A percentile compares a stretch with the other conserved stretches of the same genome.
phyloP scores from a whole-genome alignment of 805 yeast genomes.

The Cyberlindnera subsufficiens region DNA sequence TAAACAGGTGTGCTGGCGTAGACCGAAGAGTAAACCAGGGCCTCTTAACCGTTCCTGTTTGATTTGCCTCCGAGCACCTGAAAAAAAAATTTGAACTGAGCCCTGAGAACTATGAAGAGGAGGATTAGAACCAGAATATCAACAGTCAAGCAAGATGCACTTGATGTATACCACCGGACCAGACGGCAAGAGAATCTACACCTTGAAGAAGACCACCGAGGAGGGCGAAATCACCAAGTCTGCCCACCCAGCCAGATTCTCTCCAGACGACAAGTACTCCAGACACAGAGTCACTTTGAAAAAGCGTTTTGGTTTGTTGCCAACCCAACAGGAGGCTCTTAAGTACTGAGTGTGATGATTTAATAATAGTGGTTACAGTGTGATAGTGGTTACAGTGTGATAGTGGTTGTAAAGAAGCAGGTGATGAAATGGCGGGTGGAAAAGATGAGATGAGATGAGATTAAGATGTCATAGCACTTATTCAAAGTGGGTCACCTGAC shows the following conservation, averaged over 20 bases:
- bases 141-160: slow-evolving; percentile 59
- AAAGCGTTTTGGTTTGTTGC: slow-evolving; percentile 86
- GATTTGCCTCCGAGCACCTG: neutral
- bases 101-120: neutral
- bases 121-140: neutral
- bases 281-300: slow-evolving; percentile 98
- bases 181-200: slow-evolving; percentile 94
- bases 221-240: slow-evolving; percentile 94
- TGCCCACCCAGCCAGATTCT: slow-evolving; percentile 99
- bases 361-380: slow-evolving; percentile 1
- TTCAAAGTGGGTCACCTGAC: too few relatives aligned
- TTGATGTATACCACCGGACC: slow-evolving; percentile 95
- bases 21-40: neutral
- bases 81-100: neutral
- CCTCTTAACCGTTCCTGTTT: slow-evolving; percentile 2
- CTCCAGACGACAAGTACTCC: slow-evolving; percentile 99
- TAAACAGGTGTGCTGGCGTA: too few relatives aligned
- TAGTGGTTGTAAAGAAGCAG: too few relatives aligned
- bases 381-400: too few relatives aligned
- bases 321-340: slow-evolving; percentile 55
- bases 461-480: too few relatives aligned
- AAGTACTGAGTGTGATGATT: slow-evolving; percentile 9
- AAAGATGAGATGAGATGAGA: too few relatives aligned
- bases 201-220: slow-evolving; percentile 75
- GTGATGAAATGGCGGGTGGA: too few relatives aligned